Conservation (phyloP, 2,329 filamentous ascomycete species). For the Lecanoromycetidae sp. region DNA sequence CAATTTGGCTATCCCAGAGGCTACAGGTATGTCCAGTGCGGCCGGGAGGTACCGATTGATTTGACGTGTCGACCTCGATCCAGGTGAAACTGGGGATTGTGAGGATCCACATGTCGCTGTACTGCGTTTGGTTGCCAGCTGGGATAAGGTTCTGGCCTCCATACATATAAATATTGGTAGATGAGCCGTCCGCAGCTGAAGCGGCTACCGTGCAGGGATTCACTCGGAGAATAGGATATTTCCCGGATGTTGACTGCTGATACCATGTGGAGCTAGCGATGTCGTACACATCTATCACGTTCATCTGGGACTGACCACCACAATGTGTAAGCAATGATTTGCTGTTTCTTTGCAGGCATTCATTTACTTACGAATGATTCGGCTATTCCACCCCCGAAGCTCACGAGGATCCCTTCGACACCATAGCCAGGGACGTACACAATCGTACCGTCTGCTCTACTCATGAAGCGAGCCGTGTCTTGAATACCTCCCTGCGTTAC, state of each 20-base stretch:
- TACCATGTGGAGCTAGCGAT: conserved; percentile 60
- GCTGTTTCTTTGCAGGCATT: not conserved
- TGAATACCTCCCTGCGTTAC: conserved; percentile 62
- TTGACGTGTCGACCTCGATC: conserved; percentile 50
- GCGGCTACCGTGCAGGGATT: conserved; percentile 63
- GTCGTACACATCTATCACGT: conserved; percentile 68
- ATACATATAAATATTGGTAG: conserved; percentile 67
- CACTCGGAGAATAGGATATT: conserved; percentile 46
- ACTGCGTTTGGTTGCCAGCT: conserved; percentile 45
- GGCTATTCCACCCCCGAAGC: conserved; percentile 62
- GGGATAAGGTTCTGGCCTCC: conserved; percentile 63
- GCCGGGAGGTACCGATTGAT: conserved; percentile 39
- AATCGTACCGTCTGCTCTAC: conserved; percentile 60
- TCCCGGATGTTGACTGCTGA: conserved; percentile 54
- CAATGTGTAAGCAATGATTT: conserved; percentile 3
- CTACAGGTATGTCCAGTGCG: conserved; percentile 67
- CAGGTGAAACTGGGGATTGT: conserved; percentile 71
- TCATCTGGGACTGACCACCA: conserved; percentile 47
- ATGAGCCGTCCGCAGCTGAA: conserved; percentile 59
- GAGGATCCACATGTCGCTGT: conserved; percentile 66
- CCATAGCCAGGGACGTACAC: conserved; percentile 69
- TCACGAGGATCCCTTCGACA: conserved; percentile 60
- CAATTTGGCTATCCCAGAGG: conserved; percentile 68
- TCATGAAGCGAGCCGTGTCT: conserved; percentile 52
- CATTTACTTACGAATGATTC: conserved; percentile 47